These are phyloP conservation scores for Plasmodium vivax DNA, from an alignment of 169 alveolate species.

Conservation along the genomic window DNA sequence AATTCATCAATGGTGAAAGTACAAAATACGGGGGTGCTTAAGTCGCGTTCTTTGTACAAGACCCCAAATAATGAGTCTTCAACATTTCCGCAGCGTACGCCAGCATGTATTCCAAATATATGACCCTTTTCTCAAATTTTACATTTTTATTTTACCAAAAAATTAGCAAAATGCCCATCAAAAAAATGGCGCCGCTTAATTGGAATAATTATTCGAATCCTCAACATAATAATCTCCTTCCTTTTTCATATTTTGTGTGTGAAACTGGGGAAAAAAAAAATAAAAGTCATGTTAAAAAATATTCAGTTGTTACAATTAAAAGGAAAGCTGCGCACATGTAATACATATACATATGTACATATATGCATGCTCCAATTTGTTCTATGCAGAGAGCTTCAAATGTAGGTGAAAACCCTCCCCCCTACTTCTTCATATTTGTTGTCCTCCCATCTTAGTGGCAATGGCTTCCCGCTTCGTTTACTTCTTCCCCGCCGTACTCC, in stretches of 20 bases:
- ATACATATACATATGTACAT: neutral
- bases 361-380: neutral
- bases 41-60: neutral
- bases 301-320: constrained; percentile 5
- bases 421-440: constrained; percentile 39
- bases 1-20: neutral
- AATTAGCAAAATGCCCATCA: neutral
- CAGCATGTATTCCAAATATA: neutral
- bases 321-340: neutral
- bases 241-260: constrained; percentile 39
- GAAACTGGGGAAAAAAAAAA: constrained; percentile 34
- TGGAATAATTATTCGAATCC: constrained; percentile 4
- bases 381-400: neutral
- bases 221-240: constrained; percentile 52
- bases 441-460: constrained; percentile 22
- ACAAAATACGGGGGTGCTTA: neutral
- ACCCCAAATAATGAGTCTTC: neutral
- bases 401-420: neutral
- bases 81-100: neutral
- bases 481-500: neutral
- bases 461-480: constrained; percentile 7
- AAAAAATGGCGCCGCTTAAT: constrained; percentile 1
- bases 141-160: neutral
- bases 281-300: neutral
- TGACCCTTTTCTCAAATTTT: neutral